A percentile compares a stretch with the other conserved stretches of the same genome.
These are phyloP conservation scores for Yamadazyma atlantica DNA, from an alignment of 1,139 yeast genomes.

Conservation along the genomic window DNA sequence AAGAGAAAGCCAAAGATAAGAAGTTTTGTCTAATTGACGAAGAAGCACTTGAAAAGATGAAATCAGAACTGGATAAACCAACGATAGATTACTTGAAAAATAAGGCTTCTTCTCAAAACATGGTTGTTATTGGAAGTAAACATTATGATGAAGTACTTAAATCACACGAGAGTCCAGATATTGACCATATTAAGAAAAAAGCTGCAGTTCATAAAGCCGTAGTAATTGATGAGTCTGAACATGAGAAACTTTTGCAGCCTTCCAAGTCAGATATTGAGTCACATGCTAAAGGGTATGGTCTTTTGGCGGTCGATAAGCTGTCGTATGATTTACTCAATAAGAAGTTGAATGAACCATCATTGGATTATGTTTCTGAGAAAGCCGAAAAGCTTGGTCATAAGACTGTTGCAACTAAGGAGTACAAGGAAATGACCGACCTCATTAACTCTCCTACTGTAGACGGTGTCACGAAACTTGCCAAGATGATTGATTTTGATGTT, in stretches of 20 bases:
- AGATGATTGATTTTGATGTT: conserved; percentile 14
- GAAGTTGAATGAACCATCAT: conserved; percentile 18
- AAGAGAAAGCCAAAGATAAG: conserved; percentile 14
- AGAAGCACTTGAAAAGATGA: conserved; percentile 12
- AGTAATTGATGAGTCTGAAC: conserved; percentile 21
- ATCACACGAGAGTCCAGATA: conserved; percentile 10
- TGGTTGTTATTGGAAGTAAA: conserved; percentile 6
- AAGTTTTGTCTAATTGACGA: conserved; percentile 9
- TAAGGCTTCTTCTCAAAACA: conserved; percentile 19
- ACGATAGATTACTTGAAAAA: conserved; percentile 21
- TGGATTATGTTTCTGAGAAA: conserved; percentile 19
- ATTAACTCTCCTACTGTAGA: conserved; percentile 15
- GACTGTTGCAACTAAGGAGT: conserved; percentile 8
- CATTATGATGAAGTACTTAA: conserved; percentile 5
- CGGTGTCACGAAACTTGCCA: conserved; percentile 13
- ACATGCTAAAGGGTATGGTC: conserved; percentile 10
- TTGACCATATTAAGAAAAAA: conserved; percentile 21
- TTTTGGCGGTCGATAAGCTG: conserved; percentile 16
- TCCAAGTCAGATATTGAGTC: conserved; percentile 9
- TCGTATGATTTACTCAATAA: conserved; percentile 18
- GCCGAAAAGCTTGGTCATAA: conserved; percentile 14
- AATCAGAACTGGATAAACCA: conserved; percentile 19
- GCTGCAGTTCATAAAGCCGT: conserved; percentile 18
- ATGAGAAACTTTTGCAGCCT: conserved; percentile 15
- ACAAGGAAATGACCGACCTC: conserved; percentile 6